These are phyloP conservation scores for Macrolepiota albuminosa DNA, from an alignment of 768 basidiomycete genomes.

Conservation along the genomic window DNA sequence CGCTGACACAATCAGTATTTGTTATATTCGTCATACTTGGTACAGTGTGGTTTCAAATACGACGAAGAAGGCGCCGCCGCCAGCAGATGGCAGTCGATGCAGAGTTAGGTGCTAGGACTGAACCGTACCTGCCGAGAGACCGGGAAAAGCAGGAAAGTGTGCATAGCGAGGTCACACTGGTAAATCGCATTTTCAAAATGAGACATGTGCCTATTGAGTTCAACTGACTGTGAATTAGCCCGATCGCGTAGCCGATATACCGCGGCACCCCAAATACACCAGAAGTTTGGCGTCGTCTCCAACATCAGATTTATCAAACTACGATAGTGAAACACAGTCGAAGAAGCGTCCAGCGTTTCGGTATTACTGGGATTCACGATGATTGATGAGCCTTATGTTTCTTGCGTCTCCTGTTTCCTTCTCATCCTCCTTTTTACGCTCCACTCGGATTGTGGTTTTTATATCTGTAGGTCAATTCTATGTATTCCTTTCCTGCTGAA, in stretches of 20 bases:
- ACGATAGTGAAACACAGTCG: slow-evolving; percentile 18
- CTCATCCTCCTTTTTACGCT: neutral
- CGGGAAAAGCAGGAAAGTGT: slow-evolving; percentile 4
- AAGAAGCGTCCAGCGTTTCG: slow-evolving; percentile 21
- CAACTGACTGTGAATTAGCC: slow-evolving; percentile 2
- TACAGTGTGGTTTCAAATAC: slow-evolving; percentile 23
- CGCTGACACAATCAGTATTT: slow-evolving; percentile 14
- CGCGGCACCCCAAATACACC: slow-evolving; percentile 9
- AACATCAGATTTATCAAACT: slow-evolving; percentile 18
- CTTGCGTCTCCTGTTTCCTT: neutral
- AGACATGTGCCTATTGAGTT: neutral
- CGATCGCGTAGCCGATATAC: slow-evolving; percentile 9
- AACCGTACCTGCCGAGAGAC: neutral
- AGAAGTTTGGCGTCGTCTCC: slow-evolving; percentile 9
- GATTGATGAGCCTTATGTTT: neutral
- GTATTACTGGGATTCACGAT: slow-evolving; percentile 28
- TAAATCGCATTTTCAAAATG: neutral
- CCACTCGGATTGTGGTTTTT: neutral
- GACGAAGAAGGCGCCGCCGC: slow-evolving; percentile 18
- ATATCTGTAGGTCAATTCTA: neutral
- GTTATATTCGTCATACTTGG: slow-evolving; percentile 22
- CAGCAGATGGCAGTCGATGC: slow-evolving; percentile 1
- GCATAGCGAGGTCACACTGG: slow-evolving; percentile 1
- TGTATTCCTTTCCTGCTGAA: neutral
- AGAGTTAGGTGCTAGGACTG: neutral